Evolutionary conservation across 2,329 filamentous ascomycete species (phyloP).

Genomic region (Nigrograna mackinnonii): DNA sequence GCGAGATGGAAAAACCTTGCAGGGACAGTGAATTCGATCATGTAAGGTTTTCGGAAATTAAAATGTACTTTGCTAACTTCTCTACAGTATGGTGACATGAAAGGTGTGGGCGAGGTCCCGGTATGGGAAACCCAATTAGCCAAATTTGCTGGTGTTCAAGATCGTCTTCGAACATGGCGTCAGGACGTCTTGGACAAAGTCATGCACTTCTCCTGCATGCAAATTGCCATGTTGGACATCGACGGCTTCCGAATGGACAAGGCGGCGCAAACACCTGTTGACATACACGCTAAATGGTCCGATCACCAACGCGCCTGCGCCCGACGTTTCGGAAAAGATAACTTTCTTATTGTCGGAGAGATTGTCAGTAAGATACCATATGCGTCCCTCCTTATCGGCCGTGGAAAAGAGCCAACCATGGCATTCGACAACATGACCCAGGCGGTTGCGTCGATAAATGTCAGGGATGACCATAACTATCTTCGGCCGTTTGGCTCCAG

Average conservation of each 20-base stretch:
- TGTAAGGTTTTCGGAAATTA: constrained; percentile 7
- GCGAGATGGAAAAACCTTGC: constrained; percentile 48
- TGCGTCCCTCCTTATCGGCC: constrained; percentile 64
- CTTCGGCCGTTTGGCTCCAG: constrained; percentile 56
- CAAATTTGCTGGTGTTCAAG: constrained; percentile 70
- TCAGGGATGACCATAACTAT: constrained; percentile 49
- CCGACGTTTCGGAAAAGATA: constrained; percentile 59
- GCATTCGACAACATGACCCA: constrained; percentile 50
- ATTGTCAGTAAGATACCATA: constrained; percentile 66
- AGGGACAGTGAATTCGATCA: constrained; percentile 66
- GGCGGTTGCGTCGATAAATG: constrained; percentile 54
- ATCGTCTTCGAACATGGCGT: constrained; percentile 67
- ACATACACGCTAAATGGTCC: constrained; percentile 63
- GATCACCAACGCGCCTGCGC: constrained; percentile 62
- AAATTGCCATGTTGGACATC: constrained; percentile 65
- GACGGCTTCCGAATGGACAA: constrained; percentile 71
- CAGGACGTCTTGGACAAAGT: constrained; percentile 61
- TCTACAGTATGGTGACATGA: constrained; percentile 60
- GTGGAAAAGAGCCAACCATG: constrained; percentile 62
- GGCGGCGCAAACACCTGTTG: constrained; percentile 65
- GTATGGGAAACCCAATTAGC: constrained; percentile 66
- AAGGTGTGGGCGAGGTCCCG: constrained; percentile 64
- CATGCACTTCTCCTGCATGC: constrained; percentile 65
- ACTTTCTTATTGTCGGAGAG: constrained; percentile 68
- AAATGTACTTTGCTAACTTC: background rate